Evolutionary conservation across 306 rosid species (phyloP), one percentile per base, ranked within the genome.

Genomic region (Neltuma alba): DNA sequence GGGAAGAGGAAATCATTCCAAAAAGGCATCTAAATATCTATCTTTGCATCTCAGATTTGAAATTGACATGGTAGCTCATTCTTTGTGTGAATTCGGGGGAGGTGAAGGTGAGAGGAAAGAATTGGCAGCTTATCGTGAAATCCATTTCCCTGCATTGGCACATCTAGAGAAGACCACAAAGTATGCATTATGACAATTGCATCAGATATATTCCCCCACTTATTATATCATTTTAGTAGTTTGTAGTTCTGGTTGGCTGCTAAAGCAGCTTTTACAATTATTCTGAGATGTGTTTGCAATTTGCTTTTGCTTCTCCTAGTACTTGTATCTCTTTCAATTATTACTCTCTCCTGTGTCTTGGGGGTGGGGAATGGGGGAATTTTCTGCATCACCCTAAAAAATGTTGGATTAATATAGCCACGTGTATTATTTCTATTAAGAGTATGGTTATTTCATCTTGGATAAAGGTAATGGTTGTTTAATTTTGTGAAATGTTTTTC

Each of bases 21-120:
- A 85, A 88, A 93, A 89, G 86, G 82, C 92, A 75, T 88, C 97
- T 55, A 93, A 84, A 81, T 95, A 93, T 87, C 92, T 95, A 25
- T 92, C 99, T 79, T 50, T 95, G 61, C 99, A 95, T 84, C 93
- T 95, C 92, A 89, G 99, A 77, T 93, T 93, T 87, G 99, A 95
- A 88, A 95, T 95, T 84, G 99, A 95, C 85, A 95, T 93, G 99
- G 99, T 90, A 63, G 88, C 97, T 80, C 99, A 95, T 89, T 95
- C 99, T 86, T 85, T 95, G 72, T 95, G 99, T 82, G 97, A 95
- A 85, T 93, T 89, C 86, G 98, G 97, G 50, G 98, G 97, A 81
- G 99, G 98, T 68, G 98, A 93, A 77, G 93, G 83, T 70, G 99
- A 95, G 91, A 87, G 87, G 82, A 82, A 86, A 81, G 96, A 91